Evolutionary conservation across 257 asterid species (phyloP).

Genomic region (Euphrasia confusa): DNA sequence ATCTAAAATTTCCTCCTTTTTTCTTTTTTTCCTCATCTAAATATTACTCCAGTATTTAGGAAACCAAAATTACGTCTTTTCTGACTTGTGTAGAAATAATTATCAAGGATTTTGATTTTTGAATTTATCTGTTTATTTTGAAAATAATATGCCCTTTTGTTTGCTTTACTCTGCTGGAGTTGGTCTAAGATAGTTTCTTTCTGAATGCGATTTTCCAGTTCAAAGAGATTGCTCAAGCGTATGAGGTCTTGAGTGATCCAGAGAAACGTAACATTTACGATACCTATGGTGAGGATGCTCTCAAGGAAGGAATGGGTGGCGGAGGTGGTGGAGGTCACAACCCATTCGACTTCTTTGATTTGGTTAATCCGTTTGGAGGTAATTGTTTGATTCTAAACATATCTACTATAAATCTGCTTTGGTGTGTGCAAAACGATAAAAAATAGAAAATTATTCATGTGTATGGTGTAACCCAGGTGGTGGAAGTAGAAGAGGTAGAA

Average conservation of each 20-base stretch:
- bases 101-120: background rate
- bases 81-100: no score
- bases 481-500: constrained; percentile 85
- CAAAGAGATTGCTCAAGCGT: constrained; percentile 86
- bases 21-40: no score
- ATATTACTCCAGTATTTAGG: no score
- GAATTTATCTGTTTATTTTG: background rate
- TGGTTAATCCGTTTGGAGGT: constrained; percentile 73
- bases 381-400: constrained; percentile 11
- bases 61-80: no score
- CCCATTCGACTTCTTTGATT: constrained; percentile 81
- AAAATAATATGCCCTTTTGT: background rate
- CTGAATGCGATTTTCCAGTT: constrained; percentile 39
- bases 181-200: no score
- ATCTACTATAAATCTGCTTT: background rate
- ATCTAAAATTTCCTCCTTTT: no score
- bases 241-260: constrained; percentile 70
- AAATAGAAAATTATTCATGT: background rate
- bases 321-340: constrained; percentile 68
- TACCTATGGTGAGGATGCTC: constrained; percentile 90
- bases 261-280: constrained; percentile 90
- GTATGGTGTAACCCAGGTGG: constrained; percentile 39
- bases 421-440: background rate
- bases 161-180: no score
- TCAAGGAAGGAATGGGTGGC: constrained; percentile 90